Percentiles rank a stretch among this genome's conserved stretches.
These are phyloP conservation scores for Mycena latifolia DNA, from an alignment of 768 basidiomycete genomes.

Conservation along the genomic window DNA sequence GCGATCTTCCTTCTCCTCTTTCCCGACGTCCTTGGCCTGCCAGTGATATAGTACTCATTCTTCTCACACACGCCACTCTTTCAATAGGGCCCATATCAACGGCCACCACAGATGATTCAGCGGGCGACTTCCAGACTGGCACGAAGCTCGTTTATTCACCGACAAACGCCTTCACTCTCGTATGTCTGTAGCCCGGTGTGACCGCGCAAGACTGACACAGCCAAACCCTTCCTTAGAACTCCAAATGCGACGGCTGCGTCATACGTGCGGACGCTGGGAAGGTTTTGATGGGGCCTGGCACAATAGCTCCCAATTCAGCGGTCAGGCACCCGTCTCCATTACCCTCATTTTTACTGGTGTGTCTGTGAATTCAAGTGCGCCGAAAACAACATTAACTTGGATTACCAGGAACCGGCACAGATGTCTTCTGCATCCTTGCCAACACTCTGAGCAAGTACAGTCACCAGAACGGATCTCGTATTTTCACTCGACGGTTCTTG, in stretches of 20 bases:
- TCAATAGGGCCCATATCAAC: constrained; percentile 2
- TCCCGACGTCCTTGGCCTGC: neutral
- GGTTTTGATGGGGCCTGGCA: constrained; percentile 28
- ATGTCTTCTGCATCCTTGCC: constrained; percentile 27
- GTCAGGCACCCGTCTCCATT: constrained; percentile 1
- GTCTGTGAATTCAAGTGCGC: neutral
- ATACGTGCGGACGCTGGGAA: constrained; percentile 13
- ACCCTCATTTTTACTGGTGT: constrained; percentile 31
- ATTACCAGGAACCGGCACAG: constrained; percentile 8
- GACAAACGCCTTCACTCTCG: constrained; percentile 1
- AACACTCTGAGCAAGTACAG: neutral
- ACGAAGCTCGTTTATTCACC: constrained; percentile 5
- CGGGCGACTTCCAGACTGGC: no score
- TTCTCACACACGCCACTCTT: constrained; percentile 7
- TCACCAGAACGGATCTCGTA: constrained; percentile 11
- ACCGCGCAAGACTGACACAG: neutral
- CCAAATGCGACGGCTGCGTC: constrained; percentile 20
- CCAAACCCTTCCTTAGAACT: constrained; percentile 14
- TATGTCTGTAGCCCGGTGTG: neutral
- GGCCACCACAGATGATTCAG: constrained; percentile 23
- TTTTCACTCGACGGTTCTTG: constrained; percentile 24
- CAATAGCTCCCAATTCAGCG: constrained; percentile 24
- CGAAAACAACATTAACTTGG: neutral
- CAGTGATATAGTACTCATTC: neutral
- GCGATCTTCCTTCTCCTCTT: constrained; percentile 1